Evolutionary conservation across 331 rosid genomes (phyloP), one percentile per base, ranked within the genome.

Genomic region (Prunus yedoensis): DNA sequence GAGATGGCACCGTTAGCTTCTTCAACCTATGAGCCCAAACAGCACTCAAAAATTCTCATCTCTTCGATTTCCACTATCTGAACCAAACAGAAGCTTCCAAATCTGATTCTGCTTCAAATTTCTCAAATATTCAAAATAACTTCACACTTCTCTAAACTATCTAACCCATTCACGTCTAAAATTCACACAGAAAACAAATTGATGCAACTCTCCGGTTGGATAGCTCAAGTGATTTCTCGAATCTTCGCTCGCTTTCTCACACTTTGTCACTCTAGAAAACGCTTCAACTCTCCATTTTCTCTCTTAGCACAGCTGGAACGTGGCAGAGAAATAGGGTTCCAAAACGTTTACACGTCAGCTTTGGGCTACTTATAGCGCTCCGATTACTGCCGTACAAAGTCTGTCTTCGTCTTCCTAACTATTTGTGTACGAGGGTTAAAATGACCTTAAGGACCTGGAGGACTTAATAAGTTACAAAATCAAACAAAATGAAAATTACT

Each of bases 1-100:
- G 97, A 95, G 99, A 90, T 92, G 97, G 88, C 96, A 87, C 97
- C 89, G 94, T 94, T 70, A 86, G 46, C 61, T 32, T n/a, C 7
- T n/a, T 70, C 10, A 35, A 41, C n/a, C 38, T 15, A 32, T 14
- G 66, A 5, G 38, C 66, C 21, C 54, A 51, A 11, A 13, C 28
- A 45, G 14, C 56, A 58, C 28, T 25, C 50, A 25, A 54, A 6
- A 63, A 13, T 21, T 64, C 6, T 41, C 15, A n/a, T n/a, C 41
- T 25, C 66, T 10, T 35, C 62, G 16, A 35, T 35, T 35, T 35
- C 41, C 41, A 35, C 41, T 35, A 35, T 35, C 41, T 47, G 15
- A 12, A 16, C 46, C 47, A 1, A 63, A 32, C 11, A 16, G 10
- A 4, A 17, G 46, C 68, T 17, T n/a, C 46, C 68, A 1, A 63